Conservation (phyloP, 2,329 filamentous ascomycete genomes). For the Curvularia hawaiiensis region DNA sequence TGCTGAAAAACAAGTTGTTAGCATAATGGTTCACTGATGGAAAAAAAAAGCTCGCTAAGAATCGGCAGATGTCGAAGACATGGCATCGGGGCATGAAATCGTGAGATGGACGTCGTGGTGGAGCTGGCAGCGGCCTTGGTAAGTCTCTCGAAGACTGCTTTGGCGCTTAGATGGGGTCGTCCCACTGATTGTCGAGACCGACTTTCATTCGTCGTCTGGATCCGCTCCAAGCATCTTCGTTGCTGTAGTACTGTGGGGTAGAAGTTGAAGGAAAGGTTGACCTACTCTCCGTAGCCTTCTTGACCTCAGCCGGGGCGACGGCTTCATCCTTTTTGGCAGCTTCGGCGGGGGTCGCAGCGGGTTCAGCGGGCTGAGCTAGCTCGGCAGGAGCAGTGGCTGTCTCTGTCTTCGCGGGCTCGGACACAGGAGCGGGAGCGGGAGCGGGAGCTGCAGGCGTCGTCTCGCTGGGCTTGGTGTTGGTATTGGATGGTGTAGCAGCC, state of each 20-base stretch:
- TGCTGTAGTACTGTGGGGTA: conserved; percentile 9
- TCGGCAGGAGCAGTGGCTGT: conserved; percentile 14
- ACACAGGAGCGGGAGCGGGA: conserved; percentile 36
- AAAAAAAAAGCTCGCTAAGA: conserved; percentile 2
- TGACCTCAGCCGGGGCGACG: conserved; percentile 39
- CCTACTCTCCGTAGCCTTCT: conserved; percentile 45
- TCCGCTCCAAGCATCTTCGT: conserved; percentile 22
- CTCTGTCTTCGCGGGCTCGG: conserved; percentile 19
- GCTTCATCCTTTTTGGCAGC: conserved; percentile 33
- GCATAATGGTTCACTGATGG: conserved; percentile 27
- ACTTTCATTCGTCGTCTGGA: conserved; percentile 31
- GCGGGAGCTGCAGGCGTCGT: conserved; percentile 41
- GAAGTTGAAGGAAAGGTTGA: conserved; percentile 24
- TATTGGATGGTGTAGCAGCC: conserved; percentile 25
- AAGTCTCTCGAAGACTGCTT: not conserved
- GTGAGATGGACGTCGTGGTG: not conserved
- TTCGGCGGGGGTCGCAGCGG: conserved; percentile 21
- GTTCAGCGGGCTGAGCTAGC: conserved; percentile 19
- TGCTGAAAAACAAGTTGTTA: conserved; percentile 31
- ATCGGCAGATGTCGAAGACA: not conserved
- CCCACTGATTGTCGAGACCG: conserved; percentile 20
- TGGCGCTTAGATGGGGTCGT: conserved; percentile 11
- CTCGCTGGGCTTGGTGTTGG: conserved; percentile 39
- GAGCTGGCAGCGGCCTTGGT: not conserved
- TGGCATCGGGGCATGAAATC: conserved; percentile 7